Conservation (phyloP, 2,329 filamentous ascomycete species). For the Zelopaecilomyces penicillatus region DNA sequence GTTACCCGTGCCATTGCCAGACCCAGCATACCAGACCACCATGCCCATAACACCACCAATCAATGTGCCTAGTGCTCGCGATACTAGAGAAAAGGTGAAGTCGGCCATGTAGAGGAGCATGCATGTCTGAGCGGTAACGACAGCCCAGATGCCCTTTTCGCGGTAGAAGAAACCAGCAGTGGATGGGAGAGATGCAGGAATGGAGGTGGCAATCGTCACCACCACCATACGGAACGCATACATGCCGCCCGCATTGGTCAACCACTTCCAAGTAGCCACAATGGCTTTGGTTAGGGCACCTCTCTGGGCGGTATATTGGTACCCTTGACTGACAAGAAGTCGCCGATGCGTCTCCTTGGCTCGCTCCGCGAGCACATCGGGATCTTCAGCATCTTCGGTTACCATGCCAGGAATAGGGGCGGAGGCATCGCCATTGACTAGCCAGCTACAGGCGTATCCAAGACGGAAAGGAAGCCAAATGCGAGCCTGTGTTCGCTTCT, state of each 20-base stretch:
- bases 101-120: conserved; percentile 42
- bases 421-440: conserved; percentile 16
- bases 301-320: conserved; percentile 8
- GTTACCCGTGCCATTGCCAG: conserved; percentile 38
- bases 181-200: conserved; percentile 33
- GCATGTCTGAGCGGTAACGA: conserved; percentile 42
- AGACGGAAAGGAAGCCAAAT: conserved; percentile 36
- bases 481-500: conserved; percentile 23
- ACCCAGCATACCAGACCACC: conserved; percentile 43
- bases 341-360: conserved; percentile 26
- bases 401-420: conserved; percentile 14
- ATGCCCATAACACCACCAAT: conserved; percentile 39
- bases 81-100: conserved; percentile 37
- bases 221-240: conserved; percentile 40
- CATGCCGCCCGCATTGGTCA: conserved; percentile 34
- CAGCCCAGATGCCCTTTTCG: conserved; percentile 42
- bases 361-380: conserved; percentile 19
- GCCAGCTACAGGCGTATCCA: conserved; percentile 30
- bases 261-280: conserved; percentile 29
- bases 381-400: conserved; percentile 11
- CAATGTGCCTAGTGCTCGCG: conserved; percentile 34
- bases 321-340: conserved; percentile 26
- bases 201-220: conserved; percentile 34
- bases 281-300: conserved; percentile 15
- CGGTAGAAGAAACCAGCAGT: conserved; percentile 42